Evolutionary conservation across 768 basidiomycete species (phyloP).

Genomic region (Auriscalpium orientale): DNA sequence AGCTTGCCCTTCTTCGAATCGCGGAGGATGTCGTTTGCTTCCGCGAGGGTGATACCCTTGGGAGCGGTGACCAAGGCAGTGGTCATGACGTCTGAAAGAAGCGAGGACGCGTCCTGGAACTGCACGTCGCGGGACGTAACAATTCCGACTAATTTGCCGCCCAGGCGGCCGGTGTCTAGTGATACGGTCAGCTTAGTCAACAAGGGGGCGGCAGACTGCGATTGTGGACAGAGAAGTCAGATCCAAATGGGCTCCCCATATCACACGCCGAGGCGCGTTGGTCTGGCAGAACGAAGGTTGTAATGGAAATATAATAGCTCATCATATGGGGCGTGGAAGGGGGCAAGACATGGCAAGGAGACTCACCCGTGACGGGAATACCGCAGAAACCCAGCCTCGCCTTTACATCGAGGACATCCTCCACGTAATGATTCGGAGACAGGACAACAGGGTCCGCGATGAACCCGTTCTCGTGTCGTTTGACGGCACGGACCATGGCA

Average conservation of each 20-base stretch:
- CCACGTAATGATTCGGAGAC: constrained; percentile 67
- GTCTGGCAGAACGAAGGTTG: constrained; percentile 91
- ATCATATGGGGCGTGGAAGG: constrained; percentile 27
- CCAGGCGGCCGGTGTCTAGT: constrained; percentile 77
- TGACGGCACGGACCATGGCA: constrained; percentile 95
- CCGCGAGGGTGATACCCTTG: constrained; percentile 80
- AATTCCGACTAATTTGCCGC: constrained; percentile 91
- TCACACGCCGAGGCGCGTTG: constrained; percentile 65
- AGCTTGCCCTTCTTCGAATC: constrained; percentile 98
- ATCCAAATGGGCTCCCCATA: constrained; percentile 49
- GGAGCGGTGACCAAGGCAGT: constrained; percentile 78
- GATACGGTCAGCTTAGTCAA: constrained; percentile 18
- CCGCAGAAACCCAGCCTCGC: constrained; percentile 89
- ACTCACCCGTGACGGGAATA: constrained; percentile 93
- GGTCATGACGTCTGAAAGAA: constrained; percentile 85
- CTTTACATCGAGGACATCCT: constrained; percentile 92
- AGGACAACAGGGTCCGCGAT: constrained; percentile 92
- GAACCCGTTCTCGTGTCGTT: constrained; percentile 98
- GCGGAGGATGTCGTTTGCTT: constrained; percentile 92
- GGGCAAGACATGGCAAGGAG: constrained; percentile 3
- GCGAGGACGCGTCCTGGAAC: constrained; percentile 63
- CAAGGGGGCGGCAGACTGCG: not conserved
- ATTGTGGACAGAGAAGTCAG: not conserved
- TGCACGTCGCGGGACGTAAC: constrained; percentile 96
- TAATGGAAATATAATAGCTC: constrained; percentile 27